Percentiles rank a stretch among this genome's conserved stretches.
These are phyloP conservation scores for Rhododendron henanense DNA, from an alignment of 148 eudicot species.

Conservation along the genomic window DNA sequence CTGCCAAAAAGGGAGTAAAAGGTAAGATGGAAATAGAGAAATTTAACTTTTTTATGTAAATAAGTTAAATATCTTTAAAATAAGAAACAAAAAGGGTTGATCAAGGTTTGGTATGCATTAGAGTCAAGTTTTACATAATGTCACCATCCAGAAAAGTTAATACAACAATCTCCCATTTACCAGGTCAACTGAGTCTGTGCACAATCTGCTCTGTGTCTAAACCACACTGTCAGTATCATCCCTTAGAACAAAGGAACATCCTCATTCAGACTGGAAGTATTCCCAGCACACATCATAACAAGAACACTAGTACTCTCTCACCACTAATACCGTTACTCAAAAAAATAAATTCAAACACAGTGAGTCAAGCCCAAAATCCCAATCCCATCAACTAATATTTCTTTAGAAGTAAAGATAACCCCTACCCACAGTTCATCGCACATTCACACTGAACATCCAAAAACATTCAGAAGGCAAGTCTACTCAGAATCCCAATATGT, in stretches of 20 bases:
- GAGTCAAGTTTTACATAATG: not conserved
- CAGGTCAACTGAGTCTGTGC: not conserved
- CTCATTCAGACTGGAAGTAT: not conserved
- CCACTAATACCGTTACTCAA: not conserved
- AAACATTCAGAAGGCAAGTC: not conserved
- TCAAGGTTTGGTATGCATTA: not conserved
- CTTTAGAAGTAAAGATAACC: not conserved
- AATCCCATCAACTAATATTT: not conserved
- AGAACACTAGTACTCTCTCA: not conserved
- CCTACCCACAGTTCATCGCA: not conserved
- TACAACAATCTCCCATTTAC: not conserved
- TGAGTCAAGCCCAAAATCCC: not conserved
- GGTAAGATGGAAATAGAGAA: not conserved
- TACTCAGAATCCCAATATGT: not conserved
- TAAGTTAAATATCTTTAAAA: not conserved
- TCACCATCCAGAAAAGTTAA: not conserved
- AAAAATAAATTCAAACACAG: not conserved
- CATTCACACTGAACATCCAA: not conserved
- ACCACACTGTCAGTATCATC: not conserved
- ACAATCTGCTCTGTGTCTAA: not conserved
- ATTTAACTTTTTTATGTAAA: not conserved
- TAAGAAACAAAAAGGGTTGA: not conserved
- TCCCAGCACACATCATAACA: not conserved
- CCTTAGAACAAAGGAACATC: not conserved
- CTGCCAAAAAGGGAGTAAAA: conserved; percentile 34